Percentiles rank a stretch among this genome's conserved stretches.
These are phyloP conservation scores for Penicillium crystallinum DNA, from an alignment of 495 filamentous ascomycete species.

Conservation along the genomic window DNA sequence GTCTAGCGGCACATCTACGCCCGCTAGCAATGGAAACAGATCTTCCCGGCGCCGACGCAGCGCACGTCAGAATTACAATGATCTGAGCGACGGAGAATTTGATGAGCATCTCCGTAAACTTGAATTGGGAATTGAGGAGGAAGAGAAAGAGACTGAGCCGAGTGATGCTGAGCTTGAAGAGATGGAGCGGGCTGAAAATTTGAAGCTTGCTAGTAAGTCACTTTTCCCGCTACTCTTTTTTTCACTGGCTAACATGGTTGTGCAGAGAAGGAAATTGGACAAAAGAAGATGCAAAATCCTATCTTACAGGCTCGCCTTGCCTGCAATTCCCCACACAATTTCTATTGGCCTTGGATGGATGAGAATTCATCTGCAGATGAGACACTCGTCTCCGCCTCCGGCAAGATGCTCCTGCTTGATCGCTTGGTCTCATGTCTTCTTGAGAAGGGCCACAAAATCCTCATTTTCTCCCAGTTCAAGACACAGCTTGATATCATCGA, in stretches of 20 bases:
- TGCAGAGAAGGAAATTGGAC: slow-evolving; percentile 70
- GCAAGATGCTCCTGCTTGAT: slow-evolving; percentile 94
- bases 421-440: slow-evolving; percentile 75
- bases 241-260: slow-evolving; percentile 8
- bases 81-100: slow-evolving; percentile 71
- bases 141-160: slow-evolving; percentile 50
- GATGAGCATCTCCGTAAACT: slow-evolving; percentile 62
- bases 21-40: slow-evolving; percentile 45
- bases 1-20: slow-evolving; percentile 66
- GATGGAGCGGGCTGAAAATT: slow-evolving; percentile 60
- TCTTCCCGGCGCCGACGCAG: slow-evolving; percentile 41
- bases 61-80: slow-evolving; percentile 59
- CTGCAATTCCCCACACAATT: slow-evolving; percentile 93
- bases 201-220: slow-evolving; percentile 70
- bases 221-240: not conserved
- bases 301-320: slow-evolving; percentile 87
- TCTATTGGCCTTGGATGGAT: slow-evolving; percentile 84
- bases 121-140: slow-evolving; percentile 46
- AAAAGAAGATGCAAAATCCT: slow-evolving; percentile 93
- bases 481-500: slow-evolving; percentile 87
- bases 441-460: slow-evolving; percentile 72
- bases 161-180: slow-evolving; percentile 54
- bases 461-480: slow-evolving; percentile 97
- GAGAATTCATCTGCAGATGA: slow-evolving; percentile 57
- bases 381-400: slow-evolving; percentile 74